Conservation (phyloP, 352 stramenopile species). For the Globisporangium recalcitrans region DNA sequence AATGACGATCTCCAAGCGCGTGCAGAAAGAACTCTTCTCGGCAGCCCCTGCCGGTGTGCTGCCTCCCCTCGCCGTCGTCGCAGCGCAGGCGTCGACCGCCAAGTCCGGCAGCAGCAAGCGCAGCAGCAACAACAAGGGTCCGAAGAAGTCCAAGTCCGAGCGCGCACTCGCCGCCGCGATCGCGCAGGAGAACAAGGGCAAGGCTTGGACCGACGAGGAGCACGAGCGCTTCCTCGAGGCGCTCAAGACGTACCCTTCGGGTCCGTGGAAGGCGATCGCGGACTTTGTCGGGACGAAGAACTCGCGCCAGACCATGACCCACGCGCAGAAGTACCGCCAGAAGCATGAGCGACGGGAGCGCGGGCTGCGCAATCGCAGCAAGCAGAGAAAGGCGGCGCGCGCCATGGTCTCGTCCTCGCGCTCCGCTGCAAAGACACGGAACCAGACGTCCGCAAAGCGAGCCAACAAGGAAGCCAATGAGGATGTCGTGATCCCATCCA, state of each 20-base stretch:
- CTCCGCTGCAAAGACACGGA: slow-evolving; percentile 9
- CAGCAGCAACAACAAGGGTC: not conserved
- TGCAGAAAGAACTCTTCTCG: slow-evolving; percentile 49
- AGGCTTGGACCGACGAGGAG: slow-evolving; percentile 48
- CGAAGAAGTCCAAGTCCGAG: slow-evolving; percentile 15
- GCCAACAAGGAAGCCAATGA: slow-evolving; percentile 1
- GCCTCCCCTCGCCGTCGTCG: slow-evolving; percentile 13
- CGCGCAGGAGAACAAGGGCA: slow-evolving; percentile 48
- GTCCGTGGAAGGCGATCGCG: slow-evolving; percentile 58
- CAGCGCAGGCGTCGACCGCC: slow-evolving; percentile 2
- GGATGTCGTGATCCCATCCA: slow-evolving; percentile 12
- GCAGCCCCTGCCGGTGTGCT: slow-evolving; percentile 31
- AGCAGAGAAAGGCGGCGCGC: slow-evolving; percentile 15
- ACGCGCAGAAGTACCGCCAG: slow-evolving; percentile 35
- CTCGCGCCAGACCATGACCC: slow-evolving; percentile 37
- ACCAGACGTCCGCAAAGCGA: slow-evolving; percentile 11
- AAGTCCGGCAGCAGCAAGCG: slow-evolving; percentile 1
- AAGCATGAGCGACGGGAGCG: slow-evolving; percentile 45
- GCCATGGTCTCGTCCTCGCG: not conserved
- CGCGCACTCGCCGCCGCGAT: slow-evolving; percentile 18
- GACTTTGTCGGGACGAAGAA: slow-evolving; percentile 58
- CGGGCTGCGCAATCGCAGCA: slow-evolving; percentile 38
- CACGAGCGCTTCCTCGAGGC: slow-evolving; percentile 55
- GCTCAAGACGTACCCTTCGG: slow-evolving; percentile 48
- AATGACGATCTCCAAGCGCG: slow-evolving; percentile 57